Conservation (phyloP, 148 eudicot genomes). For the Suaeda aralocaspica region DNA sequence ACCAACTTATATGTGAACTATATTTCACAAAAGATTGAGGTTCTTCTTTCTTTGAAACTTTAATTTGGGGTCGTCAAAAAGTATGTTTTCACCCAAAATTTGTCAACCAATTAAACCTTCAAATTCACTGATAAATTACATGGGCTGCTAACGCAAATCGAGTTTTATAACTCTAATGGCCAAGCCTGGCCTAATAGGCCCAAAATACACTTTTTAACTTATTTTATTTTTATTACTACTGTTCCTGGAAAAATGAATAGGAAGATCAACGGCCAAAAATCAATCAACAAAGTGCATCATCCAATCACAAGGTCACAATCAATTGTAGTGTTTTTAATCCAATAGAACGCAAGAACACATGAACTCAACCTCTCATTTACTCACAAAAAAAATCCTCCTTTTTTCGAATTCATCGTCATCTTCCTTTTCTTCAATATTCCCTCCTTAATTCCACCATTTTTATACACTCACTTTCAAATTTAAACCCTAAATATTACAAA, state of each 20-base stretch:
- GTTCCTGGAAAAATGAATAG: too few species aligned
- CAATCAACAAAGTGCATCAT: background rate
- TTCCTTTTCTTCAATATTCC: background rate
- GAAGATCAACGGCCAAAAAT: slow-evolving; percentile 10
- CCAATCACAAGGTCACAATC: background rate
- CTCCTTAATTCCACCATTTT: background rate
- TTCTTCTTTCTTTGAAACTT: too few species aligned
- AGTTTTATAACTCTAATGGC: too few species aligned
- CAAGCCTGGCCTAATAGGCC: too few species aligned
- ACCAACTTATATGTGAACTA: too few species aligned
- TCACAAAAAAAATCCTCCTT: background rate
- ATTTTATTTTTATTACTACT: background rate
- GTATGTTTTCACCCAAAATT: too few species aligned
- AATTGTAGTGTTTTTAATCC: background rate
- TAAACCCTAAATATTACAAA: background rate
- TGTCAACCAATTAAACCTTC: too few species aligned
- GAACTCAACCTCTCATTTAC: background rate
- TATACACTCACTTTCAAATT: background rate
- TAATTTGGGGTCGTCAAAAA: too few species aligned
- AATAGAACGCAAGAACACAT: slow-evolving; percentile 5
- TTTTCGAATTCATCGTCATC: background rate
- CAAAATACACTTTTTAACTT: background rate
- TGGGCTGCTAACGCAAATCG: too few species aligned
- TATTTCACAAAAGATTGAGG: too few species aligned
- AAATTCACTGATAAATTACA: too few species aligned